A percentile compares a stretch with the other conserved stretches of the same genome.
Evolutionary conservation across 768 basidiomycete species (phyloP).

Genomic region (Russula brevipes): DNA sequence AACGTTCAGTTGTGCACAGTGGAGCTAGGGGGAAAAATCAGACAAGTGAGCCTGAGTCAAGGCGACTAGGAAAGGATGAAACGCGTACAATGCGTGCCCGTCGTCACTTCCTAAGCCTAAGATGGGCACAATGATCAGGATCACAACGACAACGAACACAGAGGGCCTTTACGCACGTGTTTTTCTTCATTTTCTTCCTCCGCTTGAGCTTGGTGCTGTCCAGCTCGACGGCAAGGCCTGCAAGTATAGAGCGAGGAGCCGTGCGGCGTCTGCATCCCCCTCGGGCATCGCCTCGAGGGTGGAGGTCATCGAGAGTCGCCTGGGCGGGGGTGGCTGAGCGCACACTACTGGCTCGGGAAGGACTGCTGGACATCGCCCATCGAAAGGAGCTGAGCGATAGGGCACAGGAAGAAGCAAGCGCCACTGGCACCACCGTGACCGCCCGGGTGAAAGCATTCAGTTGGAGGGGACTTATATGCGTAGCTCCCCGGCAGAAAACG

Average conservation of each 20-base stretch:
- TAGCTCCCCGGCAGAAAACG: conserved; percentile 21
- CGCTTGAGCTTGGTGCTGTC: conserved; percentile 84
- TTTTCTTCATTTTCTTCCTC: conserved; percentile 94
- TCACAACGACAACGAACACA: conserved; percentile 7
- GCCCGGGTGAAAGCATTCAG: not conserved
- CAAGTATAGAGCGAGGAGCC: conserved; percentile 63
- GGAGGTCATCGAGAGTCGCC: conserved; percentile 35
- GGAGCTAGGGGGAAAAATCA: conserved; percentile 5
- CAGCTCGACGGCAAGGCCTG: conserved; percentile 60
- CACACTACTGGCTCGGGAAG: too few species aligned
- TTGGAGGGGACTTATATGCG: conserved; percentile 25
- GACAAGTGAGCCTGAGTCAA: too few species aligned
- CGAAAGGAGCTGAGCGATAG: not conserved
- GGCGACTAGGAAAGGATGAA: not conserved
- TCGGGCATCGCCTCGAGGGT: conserved; percentile 51
- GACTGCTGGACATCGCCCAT: too few species aligned
- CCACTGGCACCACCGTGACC: not conserved
- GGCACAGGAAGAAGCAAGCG: not conserved
- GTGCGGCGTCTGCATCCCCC: conserved; percentile 73
- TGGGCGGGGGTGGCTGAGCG: conserved; percentile 23
- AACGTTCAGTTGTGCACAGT: conserved; percentile 22
- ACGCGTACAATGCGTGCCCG: conserved; percentile 48
- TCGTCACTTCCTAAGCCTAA: conserved; percentile 84
- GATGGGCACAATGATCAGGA: conserved; percentile 1
- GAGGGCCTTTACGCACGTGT: conserved; percentile 60